These are phyloP conservation scores for Berberis thunbergii DNA, from an alignment of 164 flowering plant genomes.

Conservation along the genomic window DNA sequence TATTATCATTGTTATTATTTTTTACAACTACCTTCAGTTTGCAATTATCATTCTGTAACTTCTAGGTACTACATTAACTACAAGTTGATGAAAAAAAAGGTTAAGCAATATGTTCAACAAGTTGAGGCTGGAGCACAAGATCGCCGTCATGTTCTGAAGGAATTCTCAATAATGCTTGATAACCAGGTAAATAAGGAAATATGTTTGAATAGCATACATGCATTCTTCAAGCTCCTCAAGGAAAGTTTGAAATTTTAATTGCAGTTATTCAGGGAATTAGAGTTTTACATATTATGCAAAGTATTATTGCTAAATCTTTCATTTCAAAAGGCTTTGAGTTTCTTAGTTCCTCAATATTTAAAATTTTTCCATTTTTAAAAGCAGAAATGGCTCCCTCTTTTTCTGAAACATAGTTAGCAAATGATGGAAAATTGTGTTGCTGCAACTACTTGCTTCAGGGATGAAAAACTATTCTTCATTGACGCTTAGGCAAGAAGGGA, in stretches of 20 bases:
- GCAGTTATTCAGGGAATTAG: too few species aligned
- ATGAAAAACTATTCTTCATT: too few species aligned
- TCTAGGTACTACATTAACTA: conserved; percentile 71
- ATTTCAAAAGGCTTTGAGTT: too few species aligned
- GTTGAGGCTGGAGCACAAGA: conserved; percentile 36
- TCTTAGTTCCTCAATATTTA: too few species aligned
- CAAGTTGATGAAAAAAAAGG: conserved; percentile 82
- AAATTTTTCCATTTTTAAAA: too few species aligned
- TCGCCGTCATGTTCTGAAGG: conserved; percentile 45
- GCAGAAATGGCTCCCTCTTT: too few species aligned
- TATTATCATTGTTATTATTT: background rate
- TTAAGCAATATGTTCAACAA: conserved; percentile 61
- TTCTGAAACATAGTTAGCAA: too few species aligned
- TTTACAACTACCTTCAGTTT: background rate
- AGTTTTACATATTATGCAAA: too few species aligned
- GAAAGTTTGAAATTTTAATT: background rate
- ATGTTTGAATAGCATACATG: background rate
- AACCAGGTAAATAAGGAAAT: conserved; percentile 34
- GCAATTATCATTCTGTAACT: conserved; percentile 6
- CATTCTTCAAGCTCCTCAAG: background rate
- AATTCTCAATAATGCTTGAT: conserved; percentile 75
- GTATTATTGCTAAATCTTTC: too few species aligned
- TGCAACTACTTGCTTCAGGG: too few species aligned
- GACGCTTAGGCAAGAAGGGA: too few species aligned
- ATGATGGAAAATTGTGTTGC: too few species aligned